These are phyloP conservation scores for Hyphopichia fennica DNA, from an alignment of 1,139 yeast species.

Conservation along the genomic window DNA sequence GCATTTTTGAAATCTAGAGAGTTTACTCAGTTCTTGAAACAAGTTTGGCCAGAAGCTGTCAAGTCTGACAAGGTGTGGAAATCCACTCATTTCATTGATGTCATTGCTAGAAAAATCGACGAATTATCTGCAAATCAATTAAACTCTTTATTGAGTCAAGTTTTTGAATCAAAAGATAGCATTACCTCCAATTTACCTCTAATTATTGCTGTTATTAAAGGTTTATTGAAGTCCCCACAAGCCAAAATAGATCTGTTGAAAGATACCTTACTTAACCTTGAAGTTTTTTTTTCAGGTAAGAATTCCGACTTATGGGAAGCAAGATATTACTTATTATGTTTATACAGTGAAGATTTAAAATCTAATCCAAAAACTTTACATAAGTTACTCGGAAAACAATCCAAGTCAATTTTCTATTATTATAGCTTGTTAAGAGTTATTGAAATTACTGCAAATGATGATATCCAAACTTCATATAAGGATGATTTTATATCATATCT, in stretches of 20 bases:
- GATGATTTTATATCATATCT: slow-evolving; percentile 27
- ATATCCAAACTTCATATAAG: slow-evolving; percentile 9
- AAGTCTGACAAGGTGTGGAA: slow-evolving; percentile 22
- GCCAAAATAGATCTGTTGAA: slow-evolving; percentile 20
- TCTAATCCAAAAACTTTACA: background rate
- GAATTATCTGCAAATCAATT: slow-evolving; percentile 52
- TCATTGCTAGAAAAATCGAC: slow-evolving; percentile 40
- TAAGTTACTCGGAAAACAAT: background rate
- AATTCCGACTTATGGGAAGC: slow-evolving; percentile 42
- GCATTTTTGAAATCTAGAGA: slow-evolving; percentile 64
- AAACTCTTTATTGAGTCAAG: slow-evolving; percentile 13
- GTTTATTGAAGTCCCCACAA: slow-evolving; percentile 28
- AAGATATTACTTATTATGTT: slow-evolving; percentile 45
- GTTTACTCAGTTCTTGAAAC: slow-evolving; percentile 44
- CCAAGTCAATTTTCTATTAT: slow-evolving; percentile 23
- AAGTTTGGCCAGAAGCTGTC: slow-evolving; percentile 44
- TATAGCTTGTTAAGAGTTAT: slow-evolving; percentile 47
- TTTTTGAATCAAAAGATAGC: slow-evolving; percentile 9
- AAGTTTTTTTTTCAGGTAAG: slow-evolving; percentile 11
- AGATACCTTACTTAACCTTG: slow-evolving; percentile 10
- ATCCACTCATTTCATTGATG: slow-evolving; percentile 26
- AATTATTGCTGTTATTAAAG: slow-evolving; percentile 39
- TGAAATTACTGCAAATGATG: slow-evolving; percentile 39
- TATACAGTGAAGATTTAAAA: slow-evolving; percentile 40
- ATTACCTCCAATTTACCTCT: slow-evolving; percentile 15